A percentile compares a stretch with the other conserved stretches of the same genome.
These are phyloP conservation scores for Trichoderma gamsii DNA, from an alignment of 495 filamentous ascomycete species.

Conservation along the genomic window DNA sequence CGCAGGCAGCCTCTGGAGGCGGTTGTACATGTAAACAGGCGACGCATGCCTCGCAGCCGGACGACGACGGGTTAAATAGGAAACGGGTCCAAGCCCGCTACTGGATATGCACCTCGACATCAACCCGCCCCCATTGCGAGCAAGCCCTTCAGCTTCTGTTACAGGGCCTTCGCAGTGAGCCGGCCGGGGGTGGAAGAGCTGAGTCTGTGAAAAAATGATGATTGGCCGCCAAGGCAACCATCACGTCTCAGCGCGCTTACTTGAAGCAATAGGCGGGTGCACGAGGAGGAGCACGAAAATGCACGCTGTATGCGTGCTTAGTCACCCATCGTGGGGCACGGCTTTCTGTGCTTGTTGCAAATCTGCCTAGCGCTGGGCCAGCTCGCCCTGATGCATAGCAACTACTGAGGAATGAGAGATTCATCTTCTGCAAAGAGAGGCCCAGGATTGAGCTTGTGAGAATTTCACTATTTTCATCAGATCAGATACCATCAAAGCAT, in stretches of 20 bases:
- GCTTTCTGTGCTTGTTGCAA: too few species aligned
- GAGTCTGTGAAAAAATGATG: background rate
- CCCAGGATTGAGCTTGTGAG: background rate
- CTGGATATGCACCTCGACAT: too few species aligned
- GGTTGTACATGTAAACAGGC: background rate
- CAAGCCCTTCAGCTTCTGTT: background rate
- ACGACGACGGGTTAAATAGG: background rate
- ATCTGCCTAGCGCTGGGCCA: too few species aligned
- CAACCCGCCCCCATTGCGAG: background rate
- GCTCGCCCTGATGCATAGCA: too few species aligned
- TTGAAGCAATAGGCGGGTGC: too few species aligned
- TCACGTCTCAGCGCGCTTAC: constrained; percentile 2
- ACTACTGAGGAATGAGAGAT: too few species aligned
- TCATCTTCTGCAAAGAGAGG: background rate
- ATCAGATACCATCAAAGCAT: background rate
- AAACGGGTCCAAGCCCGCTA: too few species aligned
- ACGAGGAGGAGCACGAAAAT: too few species aligned
- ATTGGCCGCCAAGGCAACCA: constrained; percentile 5
- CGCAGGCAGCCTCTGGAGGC: background rate
- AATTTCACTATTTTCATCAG: too few species aligned
- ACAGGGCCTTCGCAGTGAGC: background rate
- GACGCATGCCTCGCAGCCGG: background rate
- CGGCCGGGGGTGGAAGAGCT: background rate
- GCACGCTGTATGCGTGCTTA: too few species aligned
- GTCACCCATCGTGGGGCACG: too few species aligned